These are phyloP conservation scores for Dovyalis caffra DNA, from an alignment of 345 rosid genomes.

Conservation along the genomic window DNA sequence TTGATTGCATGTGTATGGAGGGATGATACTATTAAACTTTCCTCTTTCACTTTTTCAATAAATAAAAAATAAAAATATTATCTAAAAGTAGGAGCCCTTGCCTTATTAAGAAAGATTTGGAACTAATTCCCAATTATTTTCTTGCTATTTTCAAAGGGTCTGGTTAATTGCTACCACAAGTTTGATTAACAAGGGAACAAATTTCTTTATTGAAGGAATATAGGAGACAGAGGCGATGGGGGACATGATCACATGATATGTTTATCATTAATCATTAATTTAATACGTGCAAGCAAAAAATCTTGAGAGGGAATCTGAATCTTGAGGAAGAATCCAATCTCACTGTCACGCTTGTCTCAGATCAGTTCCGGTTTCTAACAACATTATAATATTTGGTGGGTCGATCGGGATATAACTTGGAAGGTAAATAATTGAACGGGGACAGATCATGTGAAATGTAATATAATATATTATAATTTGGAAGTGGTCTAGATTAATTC, in stretches of 20 bases:
- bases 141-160: no score
- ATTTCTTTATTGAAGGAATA: not conserved
- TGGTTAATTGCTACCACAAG: not conserved
- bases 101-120: not conserved
- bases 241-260: not conserved
- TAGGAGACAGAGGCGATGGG: not conserved
- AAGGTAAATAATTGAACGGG: not conserved
- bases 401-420: not conserved
- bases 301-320: not conserved
- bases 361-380: not conserved
- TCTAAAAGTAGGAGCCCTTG: not conserved
- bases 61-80: no score
- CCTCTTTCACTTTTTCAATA: not conserved
- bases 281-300: not conserved
- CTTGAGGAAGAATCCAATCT: not conserved
- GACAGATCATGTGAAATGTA: not conserved
- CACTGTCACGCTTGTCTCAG: not conserved
- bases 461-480: no score
- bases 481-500: no score
- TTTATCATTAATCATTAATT: no score
- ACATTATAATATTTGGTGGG: no score
- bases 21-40: not conserved
- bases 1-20: no score
- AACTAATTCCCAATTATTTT: no score
- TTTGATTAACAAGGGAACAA: not conserved